These are phyloP conservation scores for Talaromyces proteolyticus DNA, from an alignment of 495 filamentous ascomycete genomes.

Conservation along the genomic window DNA sequence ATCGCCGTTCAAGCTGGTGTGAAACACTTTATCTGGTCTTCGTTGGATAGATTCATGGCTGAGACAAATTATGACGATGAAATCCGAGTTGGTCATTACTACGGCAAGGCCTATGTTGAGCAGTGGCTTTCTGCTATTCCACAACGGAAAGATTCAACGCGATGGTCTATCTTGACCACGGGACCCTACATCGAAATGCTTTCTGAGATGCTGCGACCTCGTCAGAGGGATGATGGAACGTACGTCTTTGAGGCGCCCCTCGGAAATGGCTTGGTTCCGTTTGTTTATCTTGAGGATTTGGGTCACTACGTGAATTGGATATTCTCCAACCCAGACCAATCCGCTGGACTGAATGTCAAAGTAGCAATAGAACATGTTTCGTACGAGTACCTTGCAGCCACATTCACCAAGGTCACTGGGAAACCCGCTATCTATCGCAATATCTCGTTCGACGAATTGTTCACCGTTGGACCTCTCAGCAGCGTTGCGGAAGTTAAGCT, in stretches of 20 bases:
- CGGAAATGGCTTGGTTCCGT: constrained; percentile 12
- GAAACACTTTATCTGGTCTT: constrained; percentile 45
- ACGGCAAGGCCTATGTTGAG: constrained; percentile 37
- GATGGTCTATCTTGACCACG: constrained; percentile 37
- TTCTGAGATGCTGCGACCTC: constrained; percentile 12
- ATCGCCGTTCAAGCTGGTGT: constrained; percentile 43
- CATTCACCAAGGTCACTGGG: constrained; percentile 9
- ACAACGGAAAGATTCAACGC: background rate
- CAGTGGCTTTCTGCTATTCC: constrained; percentile 35
- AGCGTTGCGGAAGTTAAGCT: constrained; percentile 7
- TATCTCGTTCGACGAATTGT: constrained; percentile 13
- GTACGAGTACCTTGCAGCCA: constrained; percentile 4
- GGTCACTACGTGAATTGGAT: constrained; percentile 19
- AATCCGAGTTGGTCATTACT: constrained; percentile 44
- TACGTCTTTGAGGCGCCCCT: constrained; percentile 19
- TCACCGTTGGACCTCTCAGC: constrained; percentile 7
- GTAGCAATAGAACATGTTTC: constrained; percentile 41
- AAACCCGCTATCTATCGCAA: constrained; percentile 5
- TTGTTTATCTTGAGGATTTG: constrained; percentile 21
- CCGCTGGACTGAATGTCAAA: constrained; percentile 44
- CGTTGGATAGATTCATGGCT: background rate
- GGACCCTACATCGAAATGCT: constrained; percentile 51
- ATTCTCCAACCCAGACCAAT: constrained; percentile 16
- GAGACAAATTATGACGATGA: constrained; percentile 1
- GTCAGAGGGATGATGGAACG: constrained; percentile 4